Percentiles rank a stretch among this genome's conserved stretches.
Evolutionary conservation across 2,329 filamentous ascomycete species (phyloP).

Genomic region (Claviceps purpurea): DNA sequence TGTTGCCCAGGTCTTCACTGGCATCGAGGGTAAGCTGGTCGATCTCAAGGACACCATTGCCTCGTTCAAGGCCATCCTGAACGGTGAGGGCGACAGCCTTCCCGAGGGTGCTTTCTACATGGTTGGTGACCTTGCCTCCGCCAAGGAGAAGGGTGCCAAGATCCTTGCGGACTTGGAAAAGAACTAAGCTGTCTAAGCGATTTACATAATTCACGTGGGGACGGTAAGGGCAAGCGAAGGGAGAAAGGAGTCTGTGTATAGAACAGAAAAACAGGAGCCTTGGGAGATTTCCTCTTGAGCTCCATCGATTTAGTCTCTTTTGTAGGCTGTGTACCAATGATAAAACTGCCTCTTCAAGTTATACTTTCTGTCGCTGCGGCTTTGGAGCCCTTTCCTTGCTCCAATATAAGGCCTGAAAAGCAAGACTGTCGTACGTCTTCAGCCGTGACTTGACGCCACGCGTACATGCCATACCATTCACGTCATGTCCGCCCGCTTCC

Average conservation of each 20-base stretch:
- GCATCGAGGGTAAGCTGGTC: constrained; percentile 92
- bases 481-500: too few relatives aligned
- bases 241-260: constrained; percentile 38
- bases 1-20: constrained; percentile 69
- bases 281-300: constrained; percentile 33
- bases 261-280: constrained; percentile 40
- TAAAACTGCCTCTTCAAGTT: constrained; percentile 32
- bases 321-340: constrained; percentile 51
- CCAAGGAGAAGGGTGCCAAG: constrained; percentile 97
- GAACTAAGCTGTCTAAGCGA: constrained; percentile 27
- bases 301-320: constrained; percentile 40
- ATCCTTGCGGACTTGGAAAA: constrained; percentile 89
- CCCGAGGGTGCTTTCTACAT: constrained; percentile 95
- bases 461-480: too few relatives aligned
- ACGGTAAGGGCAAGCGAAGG: constrained; percentile 13
- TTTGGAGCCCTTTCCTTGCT: not conserved
- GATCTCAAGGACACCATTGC: constrained; percentile 97
- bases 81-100: constrained; percentile 88
- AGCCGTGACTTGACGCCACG: too few relatives aligned
- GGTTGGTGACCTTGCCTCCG: constrained; percentile 91
- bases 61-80: constrained; percentile 95
- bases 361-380: not conserved
- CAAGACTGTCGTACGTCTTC: too few relatives aligned
- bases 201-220: constrained; percentile 22
- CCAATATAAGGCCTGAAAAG: not conserved